phyloP scores from a whole-genome alignment of 2,329 filamentous ascomycete genomes.

The Verruconis gallopava region DNA sequence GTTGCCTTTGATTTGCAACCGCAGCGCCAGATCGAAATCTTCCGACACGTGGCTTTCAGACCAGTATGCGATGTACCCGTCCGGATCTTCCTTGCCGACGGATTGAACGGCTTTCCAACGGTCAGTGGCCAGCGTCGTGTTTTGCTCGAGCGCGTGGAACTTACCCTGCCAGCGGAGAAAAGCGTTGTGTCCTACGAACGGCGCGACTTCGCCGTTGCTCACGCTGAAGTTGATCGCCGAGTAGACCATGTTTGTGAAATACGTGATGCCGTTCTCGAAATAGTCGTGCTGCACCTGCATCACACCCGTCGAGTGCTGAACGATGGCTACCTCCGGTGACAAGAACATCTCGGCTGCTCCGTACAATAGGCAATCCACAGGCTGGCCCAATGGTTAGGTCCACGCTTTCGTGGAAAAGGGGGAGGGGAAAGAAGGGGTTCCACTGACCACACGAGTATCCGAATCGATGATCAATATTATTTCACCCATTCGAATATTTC shows the following conservation, averaged over 20 bases:
- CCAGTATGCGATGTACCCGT: conserved; percentile 11
- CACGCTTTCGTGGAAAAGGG: too few relatives aligned
- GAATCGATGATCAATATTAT: conserved; percentile 46
- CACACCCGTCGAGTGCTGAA: conserved; percentile 13
- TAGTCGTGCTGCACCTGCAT: conserved; percentile 12
- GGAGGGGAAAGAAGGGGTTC: background rate
- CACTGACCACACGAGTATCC: conserved; percentile 12
- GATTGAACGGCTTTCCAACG: conserved; percentile 4
- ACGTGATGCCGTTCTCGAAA: conserved; percentile 14
- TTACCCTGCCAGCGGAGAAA: conserved; percentile 12
- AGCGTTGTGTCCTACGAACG: conserved; percentile 14
- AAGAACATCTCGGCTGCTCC: conserved; percentile 12
- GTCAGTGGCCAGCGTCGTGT: background rate
- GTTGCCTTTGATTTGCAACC: conserved; percentile 11
- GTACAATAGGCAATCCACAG: conserved; percentile 12
- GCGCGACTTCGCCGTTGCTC: conserved; percentile 13
- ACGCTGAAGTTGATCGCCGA: conserved; percentile 13
- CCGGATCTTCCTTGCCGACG: conserved; percentile 6
- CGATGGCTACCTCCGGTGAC: conserved; percentile 12
- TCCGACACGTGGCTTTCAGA: conserved; percentile 13
- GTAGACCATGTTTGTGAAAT: conserved; percentile 14
- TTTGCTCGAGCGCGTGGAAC: background rate
- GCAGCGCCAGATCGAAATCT: conserved; percentile 12
- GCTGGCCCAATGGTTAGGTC: background rate
- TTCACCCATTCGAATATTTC: conserved; percentile 63